These are phyloP conservation scores for Aspergillus conjunctus DNA, from an alignment of 495 filamentous ascomycete species.

Conservation along the genomic window DNA sequence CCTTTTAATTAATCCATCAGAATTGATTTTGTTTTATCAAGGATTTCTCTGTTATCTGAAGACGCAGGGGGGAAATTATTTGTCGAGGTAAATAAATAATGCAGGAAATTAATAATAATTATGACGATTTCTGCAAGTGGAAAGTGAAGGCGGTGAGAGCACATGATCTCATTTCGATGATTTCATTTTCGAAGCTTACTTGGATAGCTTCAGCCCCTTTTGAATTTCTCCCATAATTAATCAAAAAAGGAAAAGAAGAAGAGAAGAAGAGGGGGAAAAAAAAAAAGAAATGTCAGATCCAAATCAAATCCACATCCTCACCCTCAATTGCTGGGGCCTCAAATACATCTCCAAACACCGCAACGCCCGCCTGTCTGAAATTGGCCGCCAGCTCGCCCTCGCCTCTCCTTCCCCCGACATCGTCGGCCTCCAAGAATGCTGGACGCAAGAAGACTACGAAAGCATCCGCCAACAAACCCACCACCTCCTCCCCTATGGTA, in stretches of 20 bases:
- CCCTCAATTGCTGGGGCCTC: constrained; percentile 95
- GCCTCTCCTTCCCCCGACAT: constrained; percentile 74
- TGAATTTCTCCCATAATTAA: too few species aligned
- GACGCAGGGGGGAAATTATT: background rate
- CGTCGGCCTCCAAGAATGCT: constrained; percentile 94
- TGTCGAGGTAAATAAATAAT: background rate
- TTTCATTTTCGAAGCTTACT: too few species aligned
- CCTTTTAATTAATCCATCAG: too few species aligned
- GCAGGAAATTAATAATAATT: background rate
- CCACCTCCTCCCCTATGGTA: constrained; percentile 84
- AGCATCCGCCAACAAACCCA: constrained; percentile 74
- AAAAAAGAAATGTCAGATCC: constrained; percentile 29
- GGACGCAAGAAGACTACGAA: constrained; percentile 87
- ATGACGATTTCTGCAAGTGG: too few species aligned
- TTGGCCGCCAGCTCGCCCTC: constrained; percentile 72
- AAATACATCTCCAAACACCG: constrained; percentile 83
- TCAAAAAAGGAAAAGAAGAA: too few species aligned
- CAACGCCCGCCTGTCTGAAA: constrained; percentile 77
- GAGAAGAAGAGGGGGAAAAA: too few species aligned
- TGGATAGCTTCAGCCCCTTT: too few species aligned
- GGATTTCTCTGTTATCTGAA: background rate
- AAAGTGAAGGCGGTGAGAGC: too few species aligned
- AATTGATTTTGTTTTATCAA: too few species aligned
- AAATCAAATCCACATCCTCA: constrained; percentile 69
- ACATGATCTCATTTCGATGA: too few species aligned